Base-by-base conservation (phyloP, 331 rosid species). In the Ulmus americana region DNA sequence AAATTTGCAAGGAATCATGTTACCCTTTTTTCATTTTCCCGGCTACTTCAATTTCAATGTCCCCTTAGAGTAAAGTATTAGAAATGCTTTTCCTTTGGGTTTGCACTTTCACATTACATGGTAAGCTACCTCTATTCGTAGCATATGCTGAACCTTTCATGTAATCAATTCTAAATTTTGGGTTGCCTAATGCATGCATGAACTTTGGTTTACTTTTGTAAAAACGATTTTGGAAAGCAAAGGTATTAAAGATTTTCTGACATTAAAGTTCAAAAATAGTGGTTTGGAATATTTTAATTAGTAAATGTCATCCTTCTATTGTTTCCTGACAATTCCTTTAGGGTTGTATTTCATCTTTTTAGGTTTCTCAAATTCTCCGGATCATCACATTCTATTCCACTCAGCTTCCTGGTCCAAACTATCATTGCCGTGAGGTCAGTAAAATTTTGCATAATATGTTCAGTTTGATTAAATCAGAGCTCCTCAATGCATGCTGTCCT, bases 331-430 rank as follows among this genome's bases (percentile, higher is more conserved):
- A 47, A 57, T 44, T 55, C 44, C 41, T 47, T 64, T 39, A 39
- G 55, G 45, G 20, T 10, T 49, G n/a, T 64, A 63, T 67, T 64
- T 39, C 39, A n/a, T 59, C 43, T 47, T 49, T 45, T 47, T 66
- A 82, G 87, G 76, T 65, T 59, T 83, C 68, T 68, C 87, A 83
- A 74, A 60, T 69, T 74, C 82, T 83, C 54, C 82, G 87, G 69
- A 76, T 83, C 70, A 9, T 79, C 39, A 83, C 82, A 49, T 83
- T 83, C 71, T 83, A 79, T 61, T 74, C 87, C 10, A 83, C 87
- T 55, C 84, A 76, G 67, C 87, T 76, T 77, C 84, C 84, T 68
- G 84, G 87, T 71, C 87, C 84, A 59, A 83, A 80, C 72, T 83
- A 83, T 44, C 82, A 83, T 49, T 83, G 87, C 54, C 76, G 82